Conservation (phyloP, 2,329 filamentous ascomycete genomes). For the Pestalotiopsis sp. region DNA sequence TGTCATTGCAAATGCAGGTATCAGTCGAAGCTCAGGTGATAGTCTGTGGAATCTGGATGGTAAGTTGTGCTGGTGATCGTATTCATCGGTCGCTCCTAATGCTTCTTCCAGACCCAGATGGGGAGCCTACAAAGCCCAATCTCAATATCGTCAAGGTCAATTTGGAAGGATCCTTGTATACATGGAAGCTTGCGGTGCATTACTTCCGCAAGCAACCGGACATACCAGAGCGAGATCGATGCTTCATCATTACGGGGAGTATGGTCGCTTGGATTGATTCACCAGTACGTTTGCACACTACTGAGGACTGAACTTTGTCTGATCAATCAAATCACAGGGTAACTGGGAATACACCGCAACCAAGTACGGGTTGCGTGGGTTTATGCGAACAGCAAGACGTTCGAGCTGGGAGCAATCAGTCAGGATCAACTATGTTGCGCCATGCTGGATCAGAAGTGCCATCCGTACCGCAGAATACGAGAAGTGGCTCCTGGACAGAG, state of each 20-base stretch:
- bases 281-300: constrained; percentile 26
- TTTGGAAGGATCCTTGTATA: constrained; percentile 44
- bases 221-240: constrained; percentile 41
- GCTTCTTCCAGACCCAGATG: constrained; percentile 20
- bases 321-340: constrained; percentile 21
- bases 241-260: constrained; percentile 51
- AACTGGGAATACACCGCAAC: constrained; percentile 44
- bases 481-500: constrained; percentile 38
- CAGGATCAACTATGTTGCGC: constrained; percentile 48
- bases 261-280: constrained; percentile 51
- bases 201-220: constrained; percentile 46
- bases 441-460: constrained; percentile 42
- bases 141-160: constrained; percentile 45
- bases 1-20: constrained; percentile 51
- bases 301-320: neutral
- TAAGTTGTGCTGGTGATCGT: constrained; percentile 15
- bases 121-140: constrained; percentile 38
- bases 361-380: constrained; percentile 45
- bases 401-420: constrained; percentile 43
- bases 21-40: constrained; percentile 38
- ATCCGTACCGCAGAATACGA: constrained; percentile 45
- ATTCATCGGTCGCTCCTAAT: neutral
- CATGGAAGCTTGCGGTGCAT: constrained; percentile 47
- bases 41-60: constrained; percentile 41
- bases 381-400: constrained; percentile 43